Percentiles rank a stretch among this genome's conserved stretches.
phyloP scores from a whole-genome alignment of 2,329 filamentous ascomycete species.

The Hypoxylon sp. region DNA sequence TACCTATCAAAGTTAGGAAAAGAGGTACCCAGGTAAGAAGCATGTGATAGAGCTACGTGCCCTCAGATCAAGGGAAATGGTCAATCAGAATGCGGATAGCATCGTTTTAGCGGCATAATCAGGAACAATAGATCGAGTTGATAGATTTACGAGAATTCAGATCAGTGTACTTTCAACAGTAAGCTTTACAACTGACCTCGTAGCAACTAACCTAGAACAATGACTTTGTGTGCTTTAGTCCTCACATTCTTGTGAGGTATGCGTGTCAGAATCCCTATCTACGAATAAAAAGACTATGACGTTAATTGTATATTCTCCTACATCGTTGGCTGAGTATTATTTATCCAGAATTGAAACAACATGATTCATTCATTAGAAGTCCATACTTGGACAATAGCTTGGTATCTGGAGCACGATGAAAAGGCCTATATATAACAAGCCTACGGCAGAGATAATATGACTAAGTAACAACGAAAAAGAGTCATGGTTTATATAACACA shows the following conservation, averaged over 20 bases:
- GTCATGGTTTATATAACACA: background rate
- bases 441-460: background rate
- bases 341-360: background rate
- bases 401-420: background rate
- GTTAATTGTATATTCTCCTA: background rate
- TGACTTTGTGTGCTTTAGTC: background rate
- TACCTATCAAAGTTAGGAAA: background rate
- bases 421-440: background rate
- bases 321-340: background rate
- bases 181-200: background rate
- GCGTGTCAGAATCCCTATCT: background rate
- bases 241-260: background rate
- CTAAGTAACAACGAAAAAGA: background rate
- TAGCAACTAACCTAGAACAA: background rate
- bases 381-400: background rate
- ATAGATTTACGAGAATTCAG: too few species aligned
- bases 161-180: background rate
- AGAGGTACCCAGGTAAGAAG: background rate
- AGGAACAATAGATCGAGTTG: too few species aligned
- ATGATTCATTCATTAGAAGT: background rate
- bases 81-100: background rate
- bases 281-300: background rate
- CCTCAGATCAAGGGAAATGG: background rate
- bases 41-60: background rate
- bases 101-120: background rate